Percentiles rank a stretch among this genome's conserved stretches.
Conservation (phyloP, 2,329 filamentous ascomycete species). For the Paracoccidioides brasiliensis region DNA sequence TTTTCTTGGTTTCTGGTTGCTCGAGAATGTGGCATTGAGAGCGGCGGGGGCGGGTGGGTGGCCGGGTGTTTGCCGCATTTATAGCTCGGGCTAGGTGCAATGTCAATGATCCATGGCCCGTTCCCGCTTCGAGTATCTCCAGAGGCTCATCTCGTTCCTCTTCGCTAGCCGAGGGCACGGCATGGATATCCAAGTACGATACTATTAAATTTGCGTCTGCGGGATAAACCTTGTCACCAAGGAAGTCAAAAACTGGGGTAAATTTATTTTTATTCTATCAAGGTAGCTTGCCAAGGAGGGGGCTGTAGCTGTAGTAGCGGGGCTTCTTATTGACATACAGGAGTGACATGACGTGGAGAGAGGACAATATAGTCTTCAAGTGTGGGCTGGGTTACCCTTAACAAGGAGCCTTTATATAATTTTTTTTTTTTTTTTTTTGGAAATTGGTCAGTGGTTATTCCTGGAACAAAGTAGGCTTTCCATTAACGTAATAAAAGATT, state of each 20-base stretch:
- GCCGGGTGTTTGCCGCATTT: slow-evolving; percentile 54
- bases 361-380: slow-evolving; percentile 61
- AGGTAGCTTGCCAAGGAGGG: not conserved
- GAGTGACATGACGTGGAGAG: slow-evolving; percentile 59
- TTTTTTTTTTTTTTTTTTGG: not conserved
- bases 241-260: slow-evolving; percentile 12
- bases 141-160: slow-evolving; percentile 33
- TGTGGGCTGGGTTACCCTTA: slow-evolving; percentile 51
- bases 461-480: not conserved
- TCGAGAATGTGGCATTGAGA: slow-evolving; percentile 21
- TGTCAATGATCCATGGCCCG: slow-evolving; percentile 70
- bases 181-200: slow-evolving; percentile 61
- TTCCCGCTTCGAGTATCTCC: slow-evolving; percentile 73
- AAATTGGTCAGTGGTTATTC: not conserved
- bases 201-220: slow-evolving; percentile 64
- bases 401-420: slow-evolving; percentile 38
- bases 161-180: slow-evolving; percentile 27
- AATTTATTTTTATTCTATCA: not conserved
- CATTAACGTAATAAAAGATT: not conserved
- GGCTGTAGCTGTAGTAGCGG: not conserved
- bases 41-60: slow-evolving; percentile 30
- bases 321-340: slow-evolving; percentile 35
- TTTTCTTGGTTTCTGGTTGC: slow-evolving; percentile 10
- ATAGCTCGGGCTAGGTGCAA: slow-evolving; percentile 63
- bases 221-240: slow-evolving; percentile 49